Percentiles rank a stretch among this genome's conserved stretches.
Conservation (phyloP, 495 filamentous ascomycete species). For the Podospora sp. region DNA sequence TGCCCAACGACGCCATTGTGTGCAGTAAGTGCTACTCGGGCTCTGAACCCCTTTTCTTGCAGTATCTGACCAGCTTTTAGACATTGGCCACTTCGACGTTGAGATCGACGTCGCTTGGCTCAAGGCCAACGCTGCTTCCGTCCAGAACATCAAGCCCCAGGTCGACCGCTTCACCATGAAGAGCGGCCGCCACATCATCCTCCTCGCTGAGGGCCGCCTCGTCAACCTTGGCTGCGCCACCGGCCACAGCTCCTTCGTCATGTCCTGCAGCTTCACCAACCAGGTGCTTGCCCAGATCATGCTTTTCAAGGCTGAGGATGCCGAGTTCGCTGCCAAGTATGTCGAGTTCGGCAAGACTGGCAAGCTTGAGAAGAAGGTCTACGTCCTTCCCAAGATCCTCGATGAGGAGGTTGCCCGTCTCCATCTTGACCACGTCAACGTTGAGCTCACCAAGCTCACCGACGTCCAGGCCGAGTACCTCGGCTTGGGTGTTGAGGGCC, state of each 20-base stretch:
- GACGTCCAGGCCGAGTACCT: conserved; percentile 92
- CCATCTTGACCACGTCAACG: conserved; percentile 93
- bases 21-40: conserved; percentile 71
- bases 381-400: conserved; percentile 96
- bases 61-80: conserved; percentile 43
- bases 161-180: conserved; percentile 96
- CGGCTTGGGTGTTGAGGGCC: conserved; percentile 77
- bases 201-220: conserved; percentile 96
- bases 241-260: conserved; percentile 99
- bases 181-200: conserved; percentile 95
- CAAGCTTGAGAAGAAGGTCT: conserved; percentile 90
- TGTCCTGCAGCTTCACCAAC: conserved; percentile 99
- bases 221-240: conserved; percentile 99
- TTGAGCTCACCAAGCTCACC: conserved; percentile 83
- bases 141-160: conserved; percentile 99
- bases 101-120: conserved; percentile 99
- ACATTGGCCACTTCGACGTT: conserved; percentile 99
- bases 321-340: conserved; percentile 87
- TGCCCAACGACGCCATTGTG: conserved; percentile 98
- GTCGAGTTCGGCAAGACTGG: conserved; percentile 87
- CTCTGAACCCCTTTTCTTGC: background rate
- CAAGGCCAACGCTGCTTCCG: conserved; percentile 87
- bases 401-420: conserved; percentile 97
- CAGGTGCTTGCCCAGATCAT: conserved; percentile 99
- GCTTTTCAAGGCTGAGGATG: conserved; percentile 90